Base-by-base conservation (phyloP, 1,284 basidiomycete species). In the Sanghuangporus sanghuang region DNA sequence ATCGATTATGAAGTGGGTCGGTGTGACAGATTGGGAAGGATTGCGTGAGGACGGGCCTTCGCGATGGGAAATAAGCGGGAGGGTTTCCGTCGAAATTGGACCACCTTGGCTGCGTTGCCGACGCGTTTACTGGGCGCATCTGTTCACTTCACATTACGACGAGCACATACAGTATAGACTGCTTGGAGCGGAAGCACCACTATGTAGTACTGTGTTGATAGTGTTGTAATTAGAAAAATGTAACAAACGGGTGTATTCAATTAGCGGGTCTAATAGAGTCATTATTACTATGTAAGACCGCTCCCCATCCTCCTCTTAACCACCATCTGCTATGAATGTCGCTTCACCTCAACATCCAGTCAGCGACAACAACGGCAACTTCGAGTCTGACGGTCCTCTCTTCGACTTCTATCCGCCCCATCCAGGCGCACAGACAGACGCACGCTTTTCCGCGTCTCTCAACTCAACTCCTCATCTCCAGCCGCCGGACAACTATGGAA, bases 351-450 rank as follows among this genome's bases (percentile, higher is more conserved):
- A 60, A 44, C 39, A 39, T 12, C 57, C 63, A 16, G 9, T 56
- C 49, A 36, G 40, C 57, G 64, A 57, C 55, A 53, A 46, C 54
- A 44, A 50, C 36, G 36, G 44, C 23, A 40, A 55, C 11, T 49
- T 62, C 50, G 44, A 59, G 21, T 36, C 42, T 32, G 64, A 65
- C 23, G 64, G 64, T 39, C 64, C 64, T 23, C 64, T 65, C 36
- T 65, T 65, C 44, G 64, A 65, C 61, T 65, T 54, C 50, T 61
- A 65, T 39, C 64, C 64, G 8, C 63, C 56, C n/a, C 38, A 35
- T 46, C 27, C 36, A 14, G 60, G 57, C 23, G 49, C 57, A 50
- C 56, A 58, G 42, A 36, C 35, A 18, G 61, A 65, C 49, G 16
- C 60, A 1, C 64, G 60, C 21, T 42, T 48, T 32, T 64, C 63